Evolutionary conservation across 495 filamentous ascomycete genomes (phyloP).

Genomic region (Usnea hakonensis): DNA sequence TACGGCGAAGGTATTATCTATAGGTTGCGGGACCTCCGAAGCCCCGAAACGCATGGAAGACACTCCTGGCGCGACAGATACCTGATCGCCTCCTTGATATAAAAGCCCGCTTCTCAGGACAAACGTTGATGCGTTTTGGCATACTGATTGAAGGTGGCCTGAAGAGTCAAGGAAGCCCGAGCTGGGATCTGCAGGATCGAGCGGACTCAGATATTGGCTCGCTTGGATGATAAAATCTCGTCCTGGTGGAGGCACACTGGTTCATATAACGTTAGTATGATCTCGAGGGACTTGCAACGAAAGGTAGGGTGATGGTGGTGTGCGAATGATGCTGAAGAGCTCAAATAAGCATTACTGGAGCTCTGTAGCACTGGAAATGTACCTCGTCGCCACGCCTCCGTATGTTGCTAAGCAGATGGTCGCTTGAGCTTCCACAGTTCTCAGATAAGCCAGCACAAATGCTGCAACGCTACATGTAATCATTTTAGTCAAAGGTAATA

Average conservation of each 20-base stretch:
- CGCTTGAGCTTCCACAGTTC: constrained; percentile 2
- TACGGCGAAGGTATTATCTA: constrained; percentile 14
- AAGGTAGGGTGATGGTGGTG: background rate
- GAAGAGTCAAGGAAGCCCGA: constrained; percentile 9
- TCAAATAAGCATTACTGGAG: background rate
- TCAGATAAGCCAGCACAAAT: constrained; percentile 1
- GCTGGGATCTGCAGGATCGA: background rate
- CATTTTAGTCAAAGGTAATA: background rate
- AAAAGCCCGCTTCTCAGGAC: constrained; percentile 5
- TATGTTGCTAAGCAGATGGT: constrained; percentile 11
- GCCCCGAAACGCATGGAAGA: constrained; percentile 5
- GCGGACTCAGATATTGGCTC: background rate
- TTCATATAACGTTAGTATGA: background rate
- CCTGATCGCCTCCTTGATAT: background rate
- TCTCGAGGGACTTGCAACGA: background rate
- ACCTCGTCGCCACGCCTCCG: constrained; percentile 9
- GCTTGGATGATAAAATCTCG: constrained; percentile 5
- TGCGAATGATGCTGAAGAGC: background rate
- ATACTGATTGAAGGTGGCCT: constrained; percentile 8
- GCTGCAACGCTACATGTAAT: constrained; percentile 2
- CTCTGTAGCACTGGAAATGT: background rate
- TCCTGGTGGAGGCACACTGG: background rate
- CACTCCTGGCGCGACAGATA: constrained; percentile 1
- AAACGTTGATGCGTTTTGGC: constrained; percentile 8
- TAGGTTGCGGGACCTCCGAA: constrained; percentile 2